phyloP scores from a whole-genome alignment of 2,329 filamentous ascomycete genomes.

The Metarhizium rileyi region DNA sequence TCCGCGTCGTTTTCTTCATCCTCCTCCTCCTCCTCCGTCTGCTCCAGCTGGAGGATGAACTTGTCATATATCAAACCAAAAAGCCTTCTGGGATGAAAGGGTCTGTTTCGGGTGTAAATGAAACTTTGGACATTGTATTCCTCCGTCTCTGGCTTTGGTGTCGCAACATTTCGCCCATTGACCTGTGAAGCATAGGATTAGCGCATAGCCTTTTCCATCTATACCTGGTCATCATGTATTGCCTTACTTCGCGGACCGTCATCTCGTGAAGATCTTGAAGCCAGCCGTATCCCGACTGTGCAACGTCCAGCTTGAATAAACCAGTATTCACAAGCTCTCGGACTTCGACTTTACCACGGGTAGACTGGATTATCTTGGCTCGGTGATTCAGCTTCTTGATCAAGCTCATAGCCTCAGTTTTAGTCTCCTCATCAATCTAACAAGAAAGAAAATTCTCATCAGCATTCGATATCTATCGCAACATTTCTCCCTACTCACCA shows the following conservation, averaged over 20 bases:
- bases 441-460: not conserved
- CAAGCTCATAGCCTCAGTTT: constrained; percentile 38
- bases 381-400: constrained; percentile 55
- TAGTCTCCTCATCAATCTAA: constrained; percentile 29
- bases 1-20: constrained; percentile 21
- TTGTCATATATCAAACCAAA: constrained; percentile 37
- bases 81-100: constrained; percentile 39
- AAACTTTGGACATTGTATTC: constrained; percentile 66
- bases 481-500: constrained; percentile 31
- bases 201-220: not conserved
- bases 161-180: constrained; percentile 41
- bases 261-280: constrained; percentile 59
- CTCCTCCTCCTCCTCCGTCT: constrained; percentile 24
- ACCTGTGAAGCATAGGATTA: constrained; percentile 17
- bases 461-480: no score
- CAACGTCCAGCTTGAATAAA: constrained; percentile 54
- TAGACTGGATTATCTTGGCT: constrained; percentile 54
- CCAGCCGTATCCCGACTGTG: constrained; percentile 59
- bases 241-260: constrained; percentile 46
- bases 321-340: constrained; percentile 55
- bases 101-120: constrained; percentile 52
- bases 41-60: constrained; percentile 40
- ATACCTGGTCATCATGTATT: not conserved
- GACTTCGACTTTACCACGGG: constrained; percentile 49
- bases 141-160: constrained; percentile 60